Evolutionary conservation across 2,329 filamentous ascomycete genomes (phyloP), one percentile per base, ranked within the genome.

Genomic region (Penicillium sclerotiorum): DNA sequence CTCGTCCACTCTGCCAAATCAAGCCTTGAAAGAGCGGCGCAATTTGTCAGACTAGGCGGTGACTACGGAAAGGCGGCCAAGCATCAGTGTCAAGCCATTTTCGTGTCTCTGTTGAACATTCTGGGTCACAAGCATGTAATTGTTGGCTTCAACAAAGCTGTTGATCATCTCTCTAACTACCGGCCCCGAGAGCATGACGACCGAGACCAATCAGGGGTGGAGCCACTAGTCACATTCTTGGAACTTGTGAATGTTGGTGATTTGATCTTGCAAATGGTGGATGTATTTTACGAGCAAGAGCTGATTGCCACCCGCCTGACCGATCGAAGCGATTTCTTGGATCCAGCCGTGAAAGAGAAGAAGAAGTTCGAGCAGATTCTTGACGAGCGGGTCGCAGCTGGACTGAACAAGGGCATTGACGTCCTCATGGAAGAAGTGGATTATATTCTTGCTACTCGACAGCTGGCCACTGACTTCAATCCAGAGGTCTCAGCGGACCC

Each of bases 341-440:
- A 95, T 65, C 88, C 91, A 17, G 90, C 92, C 0, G 88, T 89
- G 25, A 87, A 96, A 61, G 92, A 94, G 57, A 99, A 99, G 82
- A 97, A 96, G 76, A 91, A 90, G 58, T 99, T 97, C 63, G 94
- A 99, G 77, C 92, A 96, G 67, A 96, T 96, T 88, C 85, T 99
- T 1, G 94, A 99, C 66, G 94, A 97, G 73, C 89, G 90, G 52
- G 94, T 99, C 7, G 94, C 94, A 4, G 91, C 93, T 8, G 95
- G 95, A 1, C 77, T 99, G 55, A 96, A 96, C 72, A 96, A 95
- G 75, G 94, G 94, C 57, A 97, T 99, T 56, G 93, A 99, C 65
- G 94, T 96, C 49, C 82, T 99, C 36, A 97, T 99, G 88, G 91
- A 95, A 62, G 94, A 99, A 74, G 92, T 97, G 22, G 94, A 99